Conservation (phyloP, 2,329 filamentous ascomycete species). For the Phaeosphaeriaceae sp. region DNA sequence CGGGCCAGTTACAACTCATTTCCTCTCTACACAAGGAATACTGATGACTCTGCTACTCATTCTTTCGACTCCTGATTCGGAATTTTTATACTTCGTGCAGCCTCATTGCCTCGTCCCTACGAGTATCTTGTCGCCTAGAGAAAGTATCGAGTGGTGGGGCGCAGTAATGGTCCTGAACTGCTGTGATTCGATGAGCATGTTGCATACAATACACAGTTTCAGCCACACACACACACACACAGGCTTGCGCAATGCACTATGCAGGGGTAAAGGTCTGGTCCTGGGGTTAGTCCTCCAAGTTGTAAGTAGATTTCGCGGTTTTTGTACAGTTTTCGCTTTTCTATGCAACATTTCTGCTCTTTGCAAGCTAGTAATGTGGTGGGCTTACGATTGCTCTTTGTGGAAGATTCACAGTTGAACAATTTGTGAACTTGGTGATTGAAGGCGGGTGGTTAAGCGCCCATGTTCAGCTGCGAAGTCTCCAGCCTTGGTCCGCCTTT, state of each 20-base stretch:
- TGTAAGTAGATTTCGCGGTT: background rate
- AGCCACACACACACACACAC: background rate
- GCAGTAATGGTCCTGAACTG: background rate
- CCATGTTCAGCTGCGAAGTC: background rate
- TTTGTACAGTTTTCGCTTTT: background rate
- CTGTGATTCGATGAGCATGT: background rate
- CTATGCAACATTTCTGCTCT: background rate
- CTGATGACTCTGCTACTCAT: background rate
- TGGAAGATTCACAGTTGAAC: background rate
- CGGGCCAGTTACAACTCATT: background rate
- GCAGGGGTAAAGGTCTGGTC: background rate
- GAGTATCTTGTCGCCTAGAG: background rate
- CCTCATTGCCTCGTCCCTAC: background rate
- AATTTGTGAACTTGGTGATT: background rate
- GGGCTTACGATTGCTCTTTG: background rate
- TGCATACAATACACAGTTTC: background rate
- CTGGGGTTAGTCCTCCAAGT: background rate
- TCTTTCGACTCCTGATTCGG: background rate
- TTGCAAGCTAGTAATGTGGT: background rate
- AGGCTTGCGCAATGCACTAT: background rate
- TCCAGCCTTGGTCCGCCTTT: background rate
- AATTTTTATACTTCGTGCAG: background rate
- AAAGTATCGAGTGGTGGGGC: background rate
- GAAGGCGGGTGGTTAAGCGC: background rate
- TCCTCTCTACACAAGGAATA: background rate